Base-by-base conservation (phyloP, 108 stramenopile species). In the Cyclotella kingstonii region DNA sequence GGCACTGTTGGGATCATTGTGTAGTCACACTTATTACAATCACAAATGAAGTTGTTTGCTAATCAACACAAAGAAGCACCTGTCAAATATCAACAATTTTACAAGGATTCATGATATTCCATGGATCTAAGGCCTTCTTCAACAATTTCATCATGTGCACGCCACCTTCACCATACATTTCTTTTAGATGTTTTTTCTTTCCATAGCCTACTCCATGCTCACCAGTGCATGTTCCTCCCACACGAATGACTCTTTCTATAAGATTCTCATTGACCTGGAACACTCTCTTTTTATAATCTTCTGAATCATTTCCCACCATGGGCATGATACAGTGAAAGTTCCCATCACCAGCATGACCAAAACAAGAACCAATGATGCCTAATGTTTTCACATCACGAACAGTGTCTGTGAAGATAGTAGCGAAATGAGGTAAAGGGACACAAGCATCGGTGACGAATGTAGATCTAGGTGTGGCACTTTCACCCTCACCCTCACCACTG, bases 261-360 rank as follows among this genome's bases (percentile, higher is more conserved):
- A 96, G 48, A 0, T 78, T 63, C 12, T 86, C 75, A 67, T 84
- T 84, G 1, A 94, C 77, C 33, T 56, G 60, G 33, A 84, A 65
- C 31, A 93, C 77, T 45, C 73, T 79, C 1, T 63, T 45, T 38
- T 81, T 64, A 36, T 97, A 91, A 28, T 87, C 87, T 3, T 79
- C 72, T 3, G 86, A 35, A 42, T 93, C 90, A 27, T 77, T 64
- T 47, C 86, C 80, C 18, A 42, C 28, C 52, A 93, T 64, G 2
- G 95, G 81, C 31, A 96, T 51, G 40, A 96, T 94, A 63, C 81
- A 84, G 63, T 99, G 97, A 63, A 96, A 98, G 69, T 98, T 99
- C 0, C 97, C 98, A 63, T 98, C 98, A 15, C 98, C 98, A 34
- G 94, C 94, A 77, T 98, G 96, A 1, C 95, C 96, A 65, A 98